Evolutionary conservation across 2,329 filamentous ascomycete genomes (phyloP).

Genomic region (Sporothrix curviconia): DNA sequence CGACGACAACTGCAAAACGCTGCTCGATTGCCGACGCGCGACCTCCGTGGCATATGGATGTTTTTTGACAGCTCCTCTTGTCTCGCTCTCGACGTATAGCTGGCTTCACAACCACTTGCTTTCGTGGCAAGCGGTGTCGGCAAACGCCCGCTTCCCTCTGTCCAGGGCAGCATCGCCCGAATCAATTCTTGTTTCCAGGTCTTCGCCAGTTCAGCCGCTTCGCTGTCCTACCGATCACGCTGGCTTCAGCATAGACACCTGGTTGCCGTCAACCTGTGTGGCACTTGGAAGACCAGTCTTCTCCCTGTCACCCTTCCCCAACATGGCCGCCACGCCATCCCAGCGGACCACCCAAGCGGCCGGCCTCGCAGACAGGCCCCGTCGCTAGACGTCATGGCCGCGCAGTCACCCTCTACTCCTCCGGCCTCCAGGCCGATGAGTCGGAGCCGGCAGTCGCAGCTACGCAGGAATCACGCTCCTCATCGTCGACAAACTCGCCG

Average conservation of each 20-base stretch:
- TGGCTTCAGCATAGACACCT: too few relatives aligned
- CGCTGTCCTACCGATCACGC: too few relatives aligned
- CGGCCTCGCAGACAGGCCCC: slow-evolving; percentile 15
- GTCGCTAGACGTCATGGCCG: slow-evolving; percentile 21
- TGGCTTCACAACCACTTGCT: too few relatives aligned
- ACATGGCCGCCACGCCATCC: slow-evolving; percentile 13
- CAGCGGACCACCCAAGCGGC: background rate
- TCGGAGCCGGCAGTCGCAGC: slow-evolving; percentile 26
- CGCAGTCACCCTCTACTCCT: slow-evolving; percentile 18
- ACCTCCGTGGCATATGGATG: background rate
- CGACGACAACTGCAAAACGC: background rate
- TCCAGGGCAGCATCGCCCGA: too few relatives aligned
- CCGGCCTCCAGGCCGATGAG: slow-evolving; percentile 21
- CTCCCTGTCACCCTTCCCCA: background rate
- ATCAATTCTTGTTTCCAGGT: too few relatives aligned
- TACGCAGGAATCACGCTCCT: slow-evolving; percentile 48
- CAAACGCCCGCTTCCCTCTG: too few relatives aligned
- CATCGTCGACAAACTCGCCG: slow-evolving; percentile 68
- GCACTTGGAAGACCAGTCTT: background rate
- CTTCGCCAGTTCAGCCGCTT: too few relatives aligned
- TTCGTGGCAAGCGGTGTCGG: too few relatives aligned
- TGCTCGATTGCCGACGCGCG: background rate
- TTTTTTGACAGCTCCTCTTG: too few relatives aligned
- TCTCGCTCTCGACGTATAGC: too few relatives aligned
- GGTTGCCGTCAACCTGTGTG: background rate